Base-by-base conservation (phyloP, 495 filamentous ascomycete genomes). In the Achaetomiella virescens region DNA sequence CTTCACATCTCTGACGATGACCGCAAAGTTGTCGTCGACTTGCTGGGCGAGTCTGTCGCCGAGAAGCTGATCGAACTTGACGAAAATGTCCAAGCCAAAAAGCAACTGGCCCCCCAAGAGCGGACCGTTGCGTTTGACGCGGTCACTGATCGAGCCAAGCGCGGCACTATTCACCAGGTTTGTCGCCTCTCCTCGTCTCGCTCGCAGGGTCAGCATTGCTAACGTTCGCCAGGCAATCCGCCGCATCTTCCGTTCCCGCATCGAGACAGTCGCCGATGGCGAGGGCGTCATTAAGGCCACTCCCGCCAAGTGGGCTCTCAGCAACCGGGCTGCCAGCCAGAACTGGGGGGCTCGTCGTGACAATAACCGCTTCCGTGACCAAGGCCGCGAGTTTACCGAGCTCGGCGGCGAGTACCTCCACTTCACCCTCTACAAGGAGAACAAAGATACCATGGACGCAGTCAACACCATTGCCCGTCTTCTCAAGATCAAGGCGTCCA, bases 371-470 rank as follows among this genome's bases (percentile, higher is more conserved):
- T 57, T 52, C 24, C 21, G 50, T 7, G 52, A 60, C 17, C 54
- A 58, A 10, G 42, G 25, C 38, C 58, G 60, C 40, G 68, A 65
- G 22, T 68, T 59, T 14, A 31, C 35, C 31, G 59, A 68, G 54
- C 77, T 84, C 11, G 87, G 86, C 17, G 90, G 88, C 1, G 82
- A 86, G 9, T 91, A 89, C 65, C 78, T 97, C 8, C 93, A 98
- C 68, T 95, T 97, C 65, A 89, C 89, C 0, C 80, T 98, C 37
- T 93, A 91, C 77, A 98, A 98, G 73, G 93, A 97, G 71, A 98
- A 98, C 70, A 90, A 90, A 61, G 95, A 98, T 63, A 98, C 95
- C 2, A 96, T 97, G 90, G 92, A 98, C 58, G 85, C 88, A 0
- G 76, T 95, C 25, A 82, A 79, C 8, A 86, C 83, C 54, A 73